Evolutionary conservation across 2,329 filamentous ascomycete genomes (phyloP), one percentile per base, ranked within the genome.

Genomic region (Fusarium hostae): DNA sequence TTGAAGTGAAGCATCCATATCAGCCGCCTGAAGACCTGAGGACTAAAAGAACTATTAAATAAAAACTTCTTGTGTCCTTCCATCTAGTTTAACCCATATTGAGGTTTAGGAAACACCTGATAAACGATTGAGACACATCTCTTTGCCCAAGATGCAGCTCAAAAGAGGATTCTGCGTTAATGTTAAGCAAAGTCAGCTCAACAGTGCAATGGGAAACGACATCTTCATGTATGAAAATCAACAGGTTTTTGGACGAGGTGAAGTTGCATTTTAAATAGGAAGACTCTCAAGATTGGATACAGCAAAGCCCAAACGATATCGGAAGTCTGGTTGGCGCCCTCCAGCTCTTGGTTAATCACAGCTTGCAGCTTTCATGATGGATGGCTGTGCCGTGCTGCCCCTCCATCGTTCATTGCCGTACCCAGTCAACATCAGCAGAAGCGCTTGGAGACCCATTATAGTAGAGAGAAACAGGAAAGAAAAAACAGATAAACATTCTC

Each of bases 301-400:
- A 12, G 1, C 2, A 4, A 24, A 6, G 2, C 10, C 0, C 0
- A 13, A 18, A 10, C 8, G 32, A 20, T 5, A 2, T 24, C 0
- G 8, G 28, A 5, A 34, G 8, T 18, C 32, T 13, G 15, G 15
- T n/a, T 13, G 10, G 15, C 20, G 4, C 18, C 16, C 3, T 50
- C 15, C 2, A 34, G 28, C 45, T 34, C 16, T 3, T 50, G 16
- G n/a, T 22, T 1, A 7, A 24, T 32, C 47, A 24, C 12, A 9
- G 2, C 11, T 10, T 13, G 6, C n/a, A 51, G 22, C 22, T 26
- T 6, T 37, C 48, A 37, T 15, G 22, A 51, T 51, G 16, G 5
- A 9, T 41, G n/a, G 20, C 12, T 18, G 4, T 18, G 16, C 9
- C 3, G 16, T 10, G 10, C 16, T 18, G 18, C 35, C 16, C 16